A percentile compares a stretch with the other conserved stretches of the same genome.
Conservation (phyloP, 2,329 filamentous ascomycete genomes). For the Alternaria hordeiaustralica region DNA sequence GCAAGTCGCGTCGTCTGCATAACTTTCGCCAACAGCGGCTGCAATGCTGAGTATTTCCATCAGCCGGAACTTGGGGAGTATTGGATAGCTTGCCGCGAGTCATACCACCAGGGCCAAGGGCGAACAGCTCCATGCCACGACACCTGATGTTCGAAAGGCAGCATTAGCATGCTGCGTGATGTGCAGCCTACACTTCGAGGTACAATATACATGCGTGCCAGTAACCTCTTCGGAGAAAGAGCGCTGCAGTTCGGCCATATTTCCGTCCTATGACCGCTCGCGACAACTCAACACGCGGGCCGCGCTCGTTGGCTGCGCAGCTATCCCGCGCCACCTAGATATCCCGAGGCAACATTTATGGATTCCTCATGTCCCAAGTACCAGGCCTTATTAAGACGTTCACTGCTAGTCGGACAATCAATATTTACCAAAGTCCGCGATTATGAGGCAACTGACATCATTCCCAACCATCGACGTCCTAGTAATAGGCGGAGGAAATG, state of each 20-base stretch:
- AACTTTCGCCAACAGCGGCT: background rate
- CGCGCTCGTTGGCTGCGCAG: background rate
- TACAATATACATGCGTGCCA: background rate
- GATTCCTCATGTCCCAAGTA: background rate
- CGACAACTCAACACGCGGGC: background rate
- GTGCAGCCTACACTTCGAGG: background rate
- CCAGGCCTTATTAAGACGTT: background rate
- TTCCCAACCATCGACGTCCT: slow-evolving; percentile 48
- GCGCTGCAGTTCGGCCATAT: background rate
- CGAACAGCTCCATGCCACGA: background rate
- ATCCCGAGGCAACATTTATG: background rate
- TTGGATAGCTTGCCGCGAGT: background rate
- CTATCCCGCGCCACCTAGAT: background rate
- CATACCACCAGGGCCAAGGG: background rate
- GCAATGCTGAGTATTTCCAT: background rate
- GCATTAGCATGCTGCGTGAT: background rate
- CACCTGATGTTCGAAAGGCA: background rate
- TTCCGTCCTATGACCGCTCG: background rate
- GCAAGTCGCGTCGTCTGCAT: background rate
- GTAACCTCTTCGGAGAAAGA: background rate
- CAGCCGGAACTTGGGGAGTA: background rate
- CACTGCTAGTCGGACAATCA: background rate
- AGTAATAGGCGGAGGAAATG: slow-evolving; percentile 69
- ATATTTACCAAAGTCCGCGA: background rate
- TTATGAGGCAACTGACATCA: slow-evolving; percentile 1